A percentile compares a stretch with the other conserved stretches of the same genome.
Evolutionary conservation across 345 rosid species (phyloP).

Genomic region (Murraya koenigii): DNA sequence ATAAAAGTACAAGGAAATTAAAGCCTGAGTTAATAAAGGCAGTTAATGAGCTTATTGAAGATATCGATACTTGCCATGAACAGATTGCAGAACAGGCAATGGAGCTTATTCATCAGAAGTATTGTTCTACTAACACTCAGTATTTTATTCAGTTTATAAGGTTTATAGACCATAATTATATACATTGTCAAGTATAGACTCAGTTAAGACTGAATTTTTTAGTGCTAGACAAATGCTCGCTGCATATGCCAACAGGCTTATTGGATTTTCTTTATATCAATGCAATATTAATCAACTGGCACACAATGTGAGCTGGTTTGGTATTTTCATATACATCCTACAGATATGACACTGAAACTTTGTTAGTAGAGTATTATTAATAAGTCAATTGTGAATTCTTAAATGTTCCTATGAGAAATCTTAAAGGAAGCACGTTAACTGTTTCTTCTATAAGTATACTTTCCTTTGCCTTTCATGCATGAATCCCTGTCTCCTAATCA

Average conservation of each 20-base stretch:
- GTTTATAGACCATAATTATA: background rate
- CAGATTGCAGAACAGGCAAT: conserved; percentile 61
- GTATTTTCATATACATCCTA: background rate
- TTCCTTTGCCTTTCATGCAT: background rate
- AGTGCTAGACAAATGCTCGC: background rate
- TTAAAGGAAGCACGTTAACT: background rate
- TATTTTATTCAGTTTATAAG: background rate
- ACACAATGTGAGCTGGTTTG: background rate
- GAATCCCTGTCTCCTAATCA: background rate
- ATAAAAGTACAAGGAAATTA: conserved; percentile 43
- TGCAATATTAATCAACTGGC: background rate
- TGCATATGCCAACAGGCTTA: background rate
- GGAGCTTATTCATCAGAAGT: conserved; percentile 70
- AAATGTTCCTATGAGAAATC: background rate
- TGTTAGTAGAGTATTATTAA: background rate
- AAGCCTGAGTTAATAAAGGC: conserved; percentile 56
- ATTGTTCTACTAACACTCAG: conserved; percentile 7
- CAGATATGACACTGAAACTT: background rate
- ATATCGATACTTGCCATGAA: conserved; percentile 51
- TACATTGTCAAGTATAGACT: background rate
- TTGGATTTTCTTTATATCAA: background rate
- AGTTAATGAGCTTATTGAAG: conserved; percentile 56
- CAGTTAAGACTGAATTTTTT: background rate
- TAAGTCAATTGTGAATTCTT: background rate
- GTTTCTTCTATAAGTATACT: background rate